Base-by-base conservation (phyloP, 139 green algal genomes). In the Haematococcus sp. region DNA sequence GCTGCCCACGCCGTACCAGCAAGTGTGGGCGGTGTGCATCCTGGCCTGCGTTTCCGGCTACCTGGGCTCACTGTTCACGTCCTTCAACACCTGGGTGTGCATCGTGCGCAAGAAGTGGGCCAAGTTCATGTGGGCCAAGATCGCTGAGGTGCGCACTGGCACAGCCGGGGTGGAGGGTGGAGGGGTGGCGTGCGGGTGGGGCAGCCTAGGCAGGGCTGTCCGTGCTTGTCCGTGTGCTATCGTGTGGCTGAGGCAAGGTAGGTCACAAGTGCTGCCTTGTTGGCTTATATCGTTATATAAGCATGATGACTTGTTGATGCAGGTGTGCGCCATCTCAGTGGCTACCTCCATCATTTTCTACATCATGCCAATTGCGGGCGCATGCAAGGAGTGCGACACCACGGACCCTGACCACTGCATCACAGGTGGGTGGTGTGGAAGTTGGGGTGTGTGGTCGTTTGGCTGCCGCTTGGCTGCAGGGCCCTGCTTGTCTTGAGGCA, bases 31-130 rank as follows among this genome's bases (percentile, higher is more conserved):
- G 7, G 75, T 85, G 44, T 44, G 84, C 27, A 66, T 86, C 59
- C 58, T 88, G 60, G 79, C 79, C 1, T 61, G 79, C 15, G 63
- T 88, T 3, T 75, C 75, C 9, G 83, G 83, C 43, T 88, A 82
- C 65, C 35, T 88, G 31, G 79, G 76, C 56, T 81, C 67, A 31
- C 66, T 88, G 15, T 88, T 83, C 67, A 84, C 75, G 16, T 68
- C 74, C 0, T 86, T 88, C 77, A 88, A 88, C 71, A 88, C 83
- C n/a, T 88, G 83, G 83, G 74, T 88, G n/a, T 88, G 83, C 67
- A 60, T 88, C 20, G 67, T 86, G 35, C 76, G 83, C 49, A 88
- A 88, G 52, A 79, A 75, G 44, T 88, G 83, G 83, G 72, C 73
- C 67, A 84, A 81, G 68, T 81, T 75, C 59, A 80, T 84, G 68